Evolutionary conservation across 2,329 filamentous ascomycete species (phyloP), one percentile per base, ranked within the genome.

Genomic region (Pestalotiopsis sp.): DNA sequence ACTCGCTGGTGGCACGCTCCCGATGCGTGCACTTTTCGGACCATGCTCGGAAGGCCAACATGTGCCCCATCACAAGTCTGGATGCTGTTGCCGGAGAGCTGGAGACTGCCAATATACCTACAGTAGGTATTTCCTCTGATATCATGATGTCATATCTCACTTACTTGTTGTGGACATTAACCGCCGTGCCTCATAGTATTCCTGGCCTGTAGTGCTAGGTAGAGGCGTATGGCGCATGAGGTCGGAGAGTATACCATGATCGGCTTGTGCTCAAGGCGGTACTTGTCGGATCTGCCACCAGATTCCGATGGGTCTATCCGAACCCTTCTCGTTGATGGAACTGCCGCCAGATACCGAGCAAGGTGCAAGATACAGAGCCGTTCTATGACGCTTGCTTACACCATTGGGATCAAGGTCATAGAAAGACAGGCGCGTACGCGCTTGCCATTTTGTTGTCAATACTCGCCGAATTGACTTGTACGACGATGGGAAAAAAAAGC

Each of bases 301-400:
- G 25, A 59, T 59, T 36, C 57, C 57, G 57, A 59, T 59, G 57
- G 57, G 23, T 59, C 57, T 59, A 59, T 59, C 57, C 57, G 57
- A 52, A 52, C 1, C 31, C 31, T 31, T 31, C 9, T 31, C 7
- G 9, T 31, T 31, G 31, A 31, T 31, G 31, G 31, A 31, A 31
- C 9, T 31, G 5, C 31, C 7, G 31, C 9, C 31, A 9, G 31
- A 9, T 31, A 31, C 31, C 45, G 20, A 52, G 45, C 45, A 52
- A 52, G 11, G 9, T n/a, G 45, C 45, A 52, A n/a, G 17, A 52
- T 9, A 52, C 14, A 52, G 20, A 52, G 20, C 20, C 45, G 14
- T 9, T 17, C 4, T n/a, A n/a, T 17, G 45, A n/a, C 7, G 20
- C 17, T 52, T 9, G 3, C 4, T 52, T 52, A 9, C 11, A 3